These are phyloP conservation scores for Crithidia brevicula DNA, from an alignment of 208 protist genomes.

Conservation along the genomic window DNA sequence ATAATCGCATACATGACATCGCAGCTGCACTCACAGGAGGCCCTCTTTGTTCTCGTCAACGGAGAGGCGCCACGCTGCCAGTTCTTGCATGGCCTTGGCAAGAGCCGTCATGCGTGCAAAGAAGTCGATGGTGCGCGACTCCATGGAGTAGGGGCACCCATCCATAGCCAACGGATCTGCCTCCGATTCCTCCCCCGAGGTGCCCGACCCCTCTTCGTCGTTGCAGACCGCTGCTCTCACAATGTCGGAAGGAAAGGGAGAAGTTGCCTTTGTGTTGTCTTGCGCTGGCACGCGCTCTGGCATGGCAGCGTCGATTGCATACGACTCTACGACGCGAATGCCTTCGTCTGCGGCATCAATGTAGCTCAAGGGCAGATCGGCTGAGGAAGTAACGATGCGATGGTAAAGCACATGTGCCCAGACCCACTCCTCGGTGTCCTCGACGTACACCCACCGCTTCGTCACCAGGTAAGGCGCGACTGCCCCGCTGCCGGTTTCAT, in stretches of 20 bases:
- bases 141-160: slow-evolving; percentile 58
- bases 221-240: neutral
- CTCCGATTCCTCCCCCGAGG: slow-evolving; percentile 6
- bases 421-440: slow-evolving; percentile 55
- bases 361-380: slow-evolving; percentile 20
- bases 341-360: slow-evolving; percentile 24
- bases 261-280: neutral
- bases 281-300: neutral
- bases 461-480: slow-evolving; percentile 25
- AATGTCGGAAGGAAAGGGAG: too few species aligned
- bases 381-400: slow-evolving; percentile 1
- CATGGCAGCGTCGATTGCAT: slow-evolving; percentile 21
- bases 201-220: neutral
- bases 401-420: slow-evolving; percentile 46
- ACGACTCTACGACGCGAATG: slow-evolving; percentile 30
- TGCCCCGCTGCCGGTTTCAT: neutral
- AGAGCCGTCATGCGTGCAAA: slow-evolving; percentile 60
- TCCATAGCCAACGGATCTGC: slow-evolving; percentile 19
- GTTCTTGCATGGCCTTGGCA: slow-evolving; percentile 56
- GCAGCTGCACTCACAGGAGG: neutral
- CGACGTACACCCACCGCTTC: slow-evolving; percentile 50
- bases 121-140: slow-evolving; percentile 62
- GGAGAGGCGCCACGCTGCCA: slow-evolving; percentile 26
- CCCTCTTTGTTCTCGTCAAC: slow-evolving; percentile 27
- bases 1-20: too few species aligned